Base-by-base conservation (phyloP, 2,329 filamentous ascomycete genomes). In the Xylariaceae sp. region DNA sequence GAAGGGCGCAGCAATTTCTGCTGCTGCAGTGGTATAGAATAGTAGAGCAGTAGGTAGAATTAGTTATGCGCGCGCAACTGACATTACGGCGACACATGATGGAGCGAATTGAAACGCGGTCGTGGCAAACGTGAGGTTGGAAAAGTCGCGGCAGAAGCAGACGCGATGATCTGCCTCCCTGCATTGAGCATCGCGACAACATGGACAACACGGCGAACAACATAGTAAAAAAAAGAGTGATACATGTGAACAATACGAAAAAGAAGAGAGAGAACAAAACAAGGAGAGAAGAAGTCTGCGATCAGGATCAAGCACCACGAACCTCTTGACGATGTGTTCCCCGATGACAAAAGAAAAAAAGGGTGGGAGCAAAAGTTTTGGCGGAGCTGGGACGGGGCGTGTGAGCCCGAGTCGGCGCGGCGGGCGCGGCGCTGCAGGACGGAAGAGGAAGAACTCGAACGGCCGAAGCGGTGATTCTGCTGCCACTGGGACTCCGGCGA, bases 391-490 rank as follows among this genome's bases (percentile, higher is more conserved):
- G 15, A 50, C 11, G 39, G 50, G 23, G 53, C 54, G n/a, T 39
- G 53, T 60, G 58, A 51, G 45, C 30, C 17, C 54, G 52, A 60
- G 60, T 56, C 60, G 62, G 56, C 62, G 58, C 56, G 54, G 37
- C 37, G 37, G 37, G 45, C 60, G 42, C 42, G n/a, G 23, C 23
- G 23, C 23, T 30, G 23, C 23, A 30, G 23, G 13, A 39, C 60
- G 60, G 58, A 64, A 55, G 62, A 67, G 63, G 65, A 66, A 65
- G 62, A 67, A 64, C 61, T 67, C 45, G 57, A 58, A 59, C 15
- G 56, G 62, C 59, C 58, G 61, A 60, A 9, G 51, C 54, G 53
- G 56, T 56, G 49, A 53, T 15, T 50, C 30, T 61, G 56, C 53
- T 30, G 23, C 23, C 23, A 30, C 23, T 42, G 59, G 56, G 57